These are phyloP conservation scores for Volutella citrinella DNA, from an alignment of 2,329 filamentous ascomycete genomes.

Conservation along the genomic window DNA sequence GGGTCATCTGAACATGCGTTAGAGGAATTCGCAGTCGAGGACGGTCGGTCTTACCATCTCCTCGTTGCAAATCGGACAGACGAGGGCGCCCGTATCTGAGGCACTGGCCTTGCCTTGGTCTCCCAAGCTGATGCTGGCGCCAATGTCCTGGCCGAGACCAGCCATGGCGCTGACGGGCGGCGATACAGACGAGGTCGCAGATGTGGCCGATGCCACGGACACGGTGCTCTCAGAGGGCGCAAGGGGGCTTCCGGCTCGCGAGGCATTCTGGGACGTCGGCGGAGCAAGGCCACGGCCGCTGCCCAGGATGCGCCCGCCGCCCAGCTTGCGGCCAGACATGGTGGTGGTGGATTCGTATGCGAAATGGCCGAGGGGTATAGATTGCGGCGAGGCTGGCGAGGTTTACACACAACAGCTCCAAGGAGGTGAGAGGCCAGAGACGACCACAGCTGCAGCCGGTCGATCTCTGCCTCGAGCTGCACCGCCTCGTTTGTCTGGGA, in stretches of 20 bases:
- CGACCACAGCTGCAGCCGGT: slow-evolving; percentile 30
- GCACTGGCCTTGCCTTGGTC: slow-evolving; percentile 51
- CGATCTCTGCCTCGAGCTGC: slow-evolving; percentile 33
- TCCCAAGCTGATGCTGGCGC: slow-evolving; percentile 72
- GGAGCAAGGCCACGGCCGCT: slow-evolving; percentile 80
- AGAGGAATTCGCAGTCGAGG: too few species aligned
- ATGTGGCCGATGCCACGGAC: slow-evolving; percentile 74
- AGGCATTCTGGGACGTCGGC: slow-evolving; percentile 41
- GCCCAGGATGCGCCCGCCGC: slow-evolving; percentile 87
- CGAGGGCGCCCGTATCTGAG: slow-evolving; percentile 57
- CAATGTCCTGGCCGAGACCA: slow-evolving; percentile 72
- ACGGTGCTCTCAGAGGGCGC: slow-evolving; percentile 67
- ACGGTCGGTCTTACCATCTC: slow-evolving; percentile 74
- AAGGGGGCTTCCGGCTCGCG: slow-evolving; percentile 48
- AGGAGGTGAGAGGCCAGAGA: slow-evolving; percentile 23
- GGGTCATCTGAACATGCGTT: slow-evolving; percentile 62
- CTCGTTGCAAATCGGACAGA: slow-evolving; percentile 97
- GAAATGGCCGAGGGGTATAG: too few species aligned
- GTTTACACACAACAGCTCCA: too few species aligned
- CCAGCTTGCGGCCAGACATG: slow-evolving; percentile 85
- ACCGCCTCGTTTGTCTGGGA: slow-evolving; percentile 11
- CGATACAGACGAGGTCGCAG: slow-evolving; percentile 67
- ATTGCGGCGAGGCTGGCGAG: not conserved
- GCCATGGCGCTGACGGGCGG: slow-evolving; percentile 57
- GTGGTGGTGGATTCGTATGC: too few species aligned